These are phyloP conservation scores for Blastocystis sp. DNA, from an alignment of 352 stramenopile genomes.

Conservation along the genomic window DNA sequence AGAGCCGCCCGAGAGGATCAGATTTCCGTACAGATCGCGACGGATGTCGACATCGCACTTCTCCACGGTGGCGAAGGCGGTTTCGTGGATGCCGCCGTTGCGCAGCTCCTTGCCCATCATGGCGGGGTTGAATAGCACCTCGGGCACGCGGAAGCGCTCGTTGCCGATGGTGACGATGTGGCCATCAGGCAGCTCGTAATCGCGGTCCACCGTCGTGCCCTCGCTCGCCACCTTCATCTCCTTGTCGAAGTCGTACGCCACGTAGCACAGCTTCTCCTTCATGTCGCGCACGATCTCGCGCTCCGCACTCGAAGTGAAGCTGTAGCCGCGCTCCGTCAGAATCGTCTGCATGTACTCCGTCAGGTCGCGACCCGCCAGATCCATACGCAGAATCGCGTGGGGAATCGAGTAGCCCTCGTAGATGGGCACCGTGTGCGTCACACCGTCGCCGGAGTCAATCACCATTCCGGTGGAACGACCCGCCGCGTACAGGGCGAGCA, in stretches of 20 bases:
- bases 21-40: conserved; percentile 86
- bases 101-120: conserved; percentile 77
- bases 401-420: conserved; percentile 82
- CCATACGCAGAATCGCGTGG: conserved; percentile 77
- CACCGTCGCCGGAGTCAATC: conserved; percentile 74
- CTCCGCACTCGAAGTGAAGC: conserved; percentile 81
- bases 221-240: conserved; percentile 81
- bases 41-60: conserved; percentile 80
- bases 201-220: conserved; percentile 80
- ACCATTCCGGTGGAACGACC: conserved; percentile 75
- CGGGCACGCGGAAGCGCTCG: conserved; percentile 82
- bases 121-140: conserved; percentile 87
- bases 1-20: conserved; percentile 85
- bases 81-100: conserved; percentile 73
- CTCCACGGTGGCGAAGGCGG: conserved; percentile 76
- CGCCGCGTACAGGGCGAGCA: conserved; percentile 77
- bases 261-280: conserved; percentile 91
- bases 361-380: conserved; percentile 76
- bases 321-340: conserved; percentile 81
- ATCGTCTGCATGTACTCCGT: conserved; percentile 92
- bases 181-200: conserved; percentile 88
- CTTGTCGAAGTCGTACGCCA: conserved; percentile 80
- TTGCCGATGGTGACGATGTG: conserved; percentile 91
- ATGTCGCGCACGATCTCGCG: conserved; percentile 89
- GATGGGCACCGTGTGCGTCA: conserved; percentile 78